phyloP scores from a whole-genome alignment of 2,329 filamentous ascomycete species.

The Sporothrix globosa region DNA sequence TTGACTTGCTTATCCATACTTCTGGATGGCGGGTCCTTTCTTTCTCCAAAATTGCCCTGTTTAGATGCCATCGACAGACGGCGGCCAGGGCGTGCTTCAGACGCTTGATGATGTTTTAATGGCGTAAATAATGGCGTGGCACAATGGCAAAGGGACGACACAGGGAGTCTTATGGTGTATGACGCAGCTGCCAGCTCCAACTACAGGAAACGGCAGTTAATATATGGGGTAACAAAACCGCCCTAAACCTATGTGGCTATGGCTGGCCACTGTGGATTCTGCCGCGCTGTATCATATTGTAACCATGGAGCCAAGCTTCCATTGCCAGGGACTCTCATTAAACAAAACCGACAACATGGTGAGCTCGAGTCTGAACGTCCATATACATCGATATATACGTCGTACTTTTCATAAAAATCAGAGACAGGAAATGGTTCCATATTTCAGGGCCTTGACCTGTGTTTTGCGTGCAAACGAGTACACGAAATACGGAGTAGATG shows the following conservation, averaged over 20 bases:
- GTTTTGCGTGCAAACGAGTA: too few species aligned
- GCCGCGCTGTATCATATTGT: background rate
- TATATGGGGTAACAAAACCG: background rate
- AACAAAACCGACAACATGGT: background rate
- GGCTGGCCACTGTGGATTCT: background rate
- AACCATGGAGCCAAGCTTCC: background rate
- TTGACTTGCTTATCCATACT: too few species aligned
- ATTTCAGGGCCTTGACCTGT: too few species aligned
- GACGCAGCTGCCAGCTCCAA: conserved; percentile 14
- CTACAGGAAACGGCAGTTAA: background rate
- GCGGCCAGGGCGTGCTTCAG: background rate
- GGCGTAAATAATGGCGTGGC: background rate
- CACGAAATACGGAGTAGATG: too few species aligned
- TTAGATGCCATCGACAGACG: background rate
- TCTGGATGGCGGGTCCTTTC: background rate
- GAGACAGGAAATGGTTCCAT: too few species aligned
- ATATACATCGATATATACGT: too few species aligned
- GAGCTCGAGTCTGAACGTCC: background rate
- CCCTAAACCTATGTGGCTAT: background rate
- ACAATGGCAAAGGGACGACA: background rate
- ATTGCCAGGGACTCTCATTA: background rate
- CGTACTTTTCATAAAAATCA: too few species aligned
- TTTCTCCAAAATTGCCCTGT: background rate
- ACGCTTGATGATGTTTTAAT: too few species aligned
- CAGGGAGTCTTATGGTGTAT: conserved; percentile 26